Evolutionary conservation across 1,284 basidiomycete species (phyloP), one percentile per base, ranked within the genome.

Genomic region (Pisolithus thermaeus): DNA sequence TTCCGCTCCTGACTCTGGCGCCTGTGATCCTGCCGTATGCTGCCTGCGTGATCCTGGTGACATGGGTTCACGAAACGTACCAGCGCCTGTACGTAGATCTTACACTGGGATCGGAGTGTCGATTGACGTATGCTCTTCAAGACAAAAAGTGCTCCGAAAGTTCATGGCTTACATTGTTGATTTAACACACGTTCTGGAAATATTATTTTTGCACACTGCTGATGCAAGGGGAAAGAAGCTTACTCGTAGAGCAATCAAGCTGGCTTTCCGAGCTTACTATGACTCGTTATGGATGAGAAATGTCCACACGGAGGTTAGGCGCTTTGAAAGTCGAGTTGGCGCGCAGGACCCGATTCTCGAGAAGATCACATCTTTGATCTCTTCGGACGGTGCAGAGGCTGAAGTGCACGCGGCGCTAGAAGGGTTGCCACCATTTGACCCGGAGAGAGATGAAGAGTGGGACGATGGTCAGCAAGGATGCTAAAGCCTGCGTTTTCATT

Each of bases 51-150:
- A 59, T 61, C 8, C 46, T 64, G 3, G 60, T 59, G 9, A 55
- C 55, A 42, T 68, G 66, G 66, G 55, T 55, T 3, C 57, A 56
- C 38, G 53, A 61, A 20, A 54, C 63, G 1, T 67, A 68, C 49
- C 51, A 58, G 30, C 50, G 59, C 50, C 56, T 62, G 64, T 67
- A 50, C 53, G 59, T 54, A 27, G 25, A 7, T 16, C 23, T n/a
- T 32, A 11, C 4, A 23, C 7, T 12, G 12, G 8, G 4, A 14
- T 20, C 1, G 38, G 6, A 0, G n/a, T 28, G 11, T 47, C 8
- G 50, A 8, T 22, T 32, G 12, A 28, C 30, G 5, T 1, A 23
- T 37, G 20, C 12, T 9, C 22, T 18, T 41, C 9, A 22, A 48
- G 37, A 11, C 46, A 18, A 7, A n/a, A 11, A 1, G 35, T 37